Evolutionary conservation across 768 basidiomycete genomes (phyloP), one percentile per base, ranked within the genome.

Genomic region (Lactarius pseudohatsudake): DNA sequence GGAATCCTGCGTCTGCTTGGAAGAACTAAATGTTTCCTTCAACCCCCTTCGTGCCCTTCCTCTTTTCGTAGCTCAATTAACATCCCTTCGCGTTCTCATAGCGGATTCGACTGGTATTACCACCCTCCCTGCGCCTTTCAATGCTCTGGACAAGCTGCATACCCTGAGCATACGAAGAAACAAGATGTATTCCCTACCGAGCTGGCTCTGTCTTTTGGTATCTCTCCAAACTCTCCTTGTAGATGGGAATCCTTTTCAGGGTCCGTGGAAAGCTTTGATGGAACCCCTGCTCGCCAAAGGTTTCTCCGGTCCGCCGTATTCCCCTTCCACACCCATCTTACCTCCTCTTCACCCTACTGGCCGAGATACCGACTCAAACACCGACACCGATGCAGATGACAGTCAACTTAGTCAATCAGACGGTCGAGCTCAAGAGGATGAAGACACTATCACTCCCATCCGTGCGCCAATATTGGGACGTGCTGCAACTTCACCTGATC

Each of bases 221-320:
- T 82, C 83, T 36, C 80, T 99, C 57, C 93, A 96, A 76, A 90
- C 88, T 1, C 79, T 99, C 3, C 90, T 89, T 70, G 86, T 99
- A n/a, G 96, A 98, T 69, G 90, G 88, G 20, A 99, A 99, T 75
- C 94, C 96, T 9, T 98, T 99, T 77, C 91, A 92, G 72, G 92
- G 91, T 9, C 92, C 93, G 1, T 97, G 95, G 93, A 87, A 89
- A 73, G 88, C 91, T 38, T 81, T 99, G 61, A 87, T 97, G 30
- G 91, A 90, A 64, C 94, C 95, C 0, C 80, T 98, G 57, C 80
- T 95, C 10, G 82, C 87, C 61, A 86, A 86, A 73, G 75, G 79
- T 28, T 84, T 87, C 30, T 76, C 81, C 72, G 83, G 85, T 2
- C 88, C 88, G 28, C 75, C 81, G 38, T 89, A 86, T 77, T 87